Conservation (phyloP, 805 yeast genomes). For the Lipomyces oligophaga region DNA sequence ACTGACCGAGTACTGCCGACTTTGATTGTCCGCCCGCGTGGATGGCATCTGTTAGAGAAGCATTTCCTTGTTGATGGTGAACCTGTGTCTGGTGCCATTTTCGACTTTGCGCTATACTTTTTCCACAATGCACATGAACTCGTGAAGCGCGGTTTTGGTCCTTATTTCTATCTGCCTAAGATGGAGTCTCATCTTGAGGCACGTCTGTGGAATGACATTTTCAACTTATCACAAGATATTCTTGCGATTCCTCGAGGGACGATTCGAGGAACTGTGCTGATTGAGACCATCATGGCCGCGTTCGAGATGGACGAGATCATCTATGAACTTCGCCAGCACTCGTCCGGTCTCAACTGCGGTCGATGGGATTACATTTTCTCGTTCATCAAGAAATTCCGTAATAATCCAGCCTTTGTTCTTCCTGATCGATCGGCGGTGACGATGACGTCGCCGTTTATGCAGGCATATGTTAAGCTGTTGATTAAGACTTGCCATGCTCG, state of each 20-base stretch:
- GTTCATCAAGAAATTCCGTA: conserved; percentile 61
- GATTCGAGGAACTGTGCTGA: conserved; percentile 66
- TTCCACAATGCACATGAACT: conserved; percentile 64
- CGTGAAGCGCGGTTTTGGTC: conserved; percentile 57
- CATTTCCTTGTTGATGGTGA: conserved; percentile 65
- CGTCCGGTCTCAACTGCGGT: conserved; percentile 71
- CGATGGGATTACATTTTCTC: conserved; percentile 76
- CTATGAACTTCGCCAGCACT: conserved; percentile 66
- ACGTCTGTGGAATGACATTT: conserved; percentile 69
- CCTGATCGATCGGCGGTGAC: conserved; percentile 66
- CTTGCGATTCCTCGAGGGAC: conserved; percentile 62
- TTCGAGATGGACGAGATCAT: conserved; percentile 78
- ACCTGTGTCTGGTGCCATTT: conserved; percentile 61
- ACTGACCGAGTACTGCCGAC: conserved; percentile 53
- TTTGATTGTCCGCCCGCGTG: conserved; percentile 54
- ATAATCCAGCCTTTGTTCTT: conserved; percentile 56
- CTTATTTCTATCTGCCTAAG: conserved; percentile 70
- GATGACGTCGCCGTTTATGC: conserved; percentile 59
- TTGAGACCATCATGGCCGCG: conserved; percentile 69
- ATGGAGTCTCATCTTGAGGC: conserved; percentile 77
- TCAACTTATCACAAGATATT: conserved; percentile 62
- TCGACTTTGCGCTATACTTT: conserved; percentile 68
- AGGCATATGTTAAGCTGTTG: conserved; percentile 58
- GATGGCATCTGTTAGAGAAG: conserved; percentile 69
- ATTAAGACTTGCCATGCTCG: conserved; percentile 67